phyloP scores from a whole-genome alignment of 345 rosid genomes.

The Boechera stricta region DNA sequence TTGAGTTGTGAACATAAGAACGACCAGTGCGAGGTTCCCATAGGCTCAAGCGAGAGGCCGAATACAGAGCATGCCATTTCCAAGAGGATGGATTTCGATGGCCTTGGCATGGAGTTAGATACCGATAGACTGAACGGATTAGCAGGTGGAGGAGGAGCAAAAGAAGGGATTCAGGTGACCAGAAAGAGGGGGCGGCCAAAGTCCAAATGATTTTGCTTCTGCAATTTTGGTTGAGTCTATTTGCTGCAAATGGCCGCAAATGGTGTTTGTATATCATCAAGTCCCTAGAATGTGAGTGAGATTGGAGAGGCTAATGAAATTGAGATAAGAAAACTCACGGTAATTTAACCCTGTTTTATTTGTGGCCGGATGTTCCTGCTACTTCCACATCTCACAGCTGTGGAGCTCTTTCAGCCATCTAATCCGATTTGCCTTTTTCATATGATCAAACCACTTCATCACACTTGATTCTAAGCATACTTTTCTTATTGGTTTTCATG shows the following conservation, averaged over 20 bases:
- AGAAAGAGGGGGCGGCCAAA: conserved; percentile 42
- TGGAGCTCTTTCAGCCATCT: background rate
- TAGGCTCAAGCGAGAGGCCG: conserved; percentile 1
- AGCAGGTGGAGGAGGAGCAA: conserved; percentile 12
- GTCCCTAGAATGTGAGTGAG: conserved; percentile 9
- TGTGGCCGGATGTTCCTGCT: background rate
- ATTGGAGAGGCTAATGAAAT: background rate
- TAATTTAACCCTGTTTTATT: background rate
- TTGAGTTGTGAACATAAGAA: conserved; percentile 45
- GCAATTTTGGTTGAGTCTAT: background rate
- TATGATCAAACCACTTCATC: conserved; percentile 1
- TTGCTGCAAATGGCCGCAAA: background rate
- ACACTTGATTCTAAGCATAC: background rate
- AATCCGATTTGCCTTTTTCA: conserved; percentile 17
- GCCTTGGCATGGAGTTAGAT: conserved; percentile 17
- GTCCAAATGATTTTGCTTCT: conserved; percentile 33
- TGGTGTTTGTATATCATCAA: background rate
- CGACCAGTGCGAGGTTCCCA: conserved; percentile 12
- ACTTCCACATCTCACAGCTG: background rate
- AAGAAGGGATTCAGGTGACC: conserved; percentile 26
- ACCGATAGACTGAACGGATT: background rate
- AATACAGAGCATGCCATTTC: conserved; percentile 15
- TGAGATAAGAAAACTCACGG: background rate
- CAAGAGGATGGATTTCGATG: conserved; percentile 11
- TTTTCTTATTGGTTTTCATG: conserved; percentile 37